phyloP scores from a whole-genome alignment of 1,284 basidiomycete species.

The Exobasidium rhododendri region DNA sequence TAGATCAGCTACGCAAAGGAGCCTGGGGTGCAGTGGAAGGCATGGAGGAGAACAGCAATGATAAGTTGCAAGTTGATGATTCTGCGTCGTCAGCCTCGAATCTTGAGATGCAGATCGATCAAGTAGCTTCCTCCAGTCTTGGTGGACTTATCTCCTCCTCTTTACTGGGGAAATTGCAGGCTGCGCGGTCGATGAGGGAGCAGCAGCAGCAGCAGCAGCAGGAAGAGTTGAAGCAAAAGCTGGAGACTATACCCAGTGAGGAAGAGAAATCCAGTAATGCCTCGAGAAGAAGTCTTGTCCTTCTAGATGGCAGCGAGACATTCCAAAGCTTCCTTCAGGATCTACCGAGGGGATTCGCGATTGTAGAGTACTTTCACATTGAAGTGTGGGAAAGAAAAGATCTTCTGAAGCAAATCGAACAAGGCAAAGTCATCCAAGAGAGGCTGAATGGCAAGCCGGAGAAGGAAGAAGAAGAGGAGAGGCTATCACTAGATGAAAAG shows the following conservation, averaged over 20 bases:
- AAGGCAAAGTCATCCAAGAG: neutral
- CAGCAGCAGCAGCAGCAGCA: neutral
- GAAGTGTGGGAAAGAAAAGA: constrained; percentile 8
- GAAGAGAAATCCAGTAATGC: neutral
- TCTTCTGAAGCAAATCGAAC: neutral
- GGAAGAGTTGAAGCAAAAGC: neutral
- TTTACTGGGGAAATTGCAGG: neutral
- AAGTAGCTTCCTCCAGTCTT: neutral
- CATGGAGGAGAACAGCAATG: neutral
- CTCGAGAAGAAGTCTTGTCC: neutral
- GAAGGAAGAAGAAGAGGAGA: neutral
- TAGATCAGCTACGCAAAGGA: neutral
- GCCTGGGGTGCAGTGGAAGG: constrained; percentile 2
- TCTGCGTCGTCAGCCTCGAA: neutral
- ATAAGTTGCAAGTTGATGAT: neutral
- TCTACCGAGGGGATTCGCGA: constrained; percentile 5
- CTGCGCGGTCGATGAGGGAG: neutral
- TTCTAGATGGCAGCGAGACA: neutral
- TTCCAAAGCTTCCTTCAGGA: neutral
- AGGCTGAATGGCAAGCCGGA: neutral
- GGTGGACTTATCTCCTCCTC: neutral
- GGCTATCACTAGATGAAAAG: neutral
- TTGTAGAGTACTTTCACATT: constrained; percentile 11
- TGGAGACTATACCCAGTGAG: neutral
- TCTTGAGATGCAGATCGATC: neutral